Evolutionary conservation across 139 green algal species (phyloP).

Genomic region (Helicosporidium sp.): DNA sequence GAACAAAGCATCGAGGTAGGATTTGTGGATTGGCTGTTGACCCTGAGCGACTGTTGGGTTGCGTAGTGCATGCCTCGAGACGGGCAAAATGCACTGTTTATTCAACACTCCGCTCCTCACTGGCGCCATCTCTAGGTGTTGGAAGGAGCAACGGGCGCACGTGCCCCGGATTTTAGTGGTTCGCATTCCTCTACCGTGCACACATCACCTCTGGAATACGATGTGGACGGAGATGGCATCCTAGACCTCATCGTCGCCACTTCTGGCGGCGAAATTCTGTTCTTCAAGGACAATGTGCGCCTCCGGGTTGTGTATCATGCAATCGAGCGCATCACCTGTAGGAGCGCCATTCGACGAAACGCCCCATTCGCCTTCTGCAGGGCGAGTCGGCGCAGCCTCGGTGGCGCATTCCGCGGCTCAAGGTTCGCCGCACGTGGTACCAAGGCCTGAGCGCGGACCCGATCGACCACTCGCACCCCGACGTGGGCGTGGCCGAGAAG

Average conservation of each 20-base stretch:
- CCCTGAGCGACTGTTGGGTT: too few species aligned
- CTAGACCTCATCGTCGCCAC: conserved; percentile 69
- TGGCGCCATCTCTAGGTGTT: conserved; percentile 27
- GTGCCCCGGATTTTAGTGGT: conserved; percentile 22
- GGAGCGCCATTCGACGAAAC: too few species aligned
- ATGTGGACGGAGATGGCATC: conserved; percentile 72
- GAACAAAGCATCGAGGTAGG: conserved; percentile 74
- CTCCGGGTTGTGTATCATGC: too few species aligned
- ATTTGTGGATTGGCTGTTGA: neutral
- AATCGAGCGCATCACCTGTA: too few species aligned
- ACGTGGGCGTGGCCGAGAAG: conserved; percentile 31
- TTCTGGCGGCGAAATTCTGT: conserved; percentile 80
- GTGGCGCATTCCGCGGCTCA: conserved; percentile 46
- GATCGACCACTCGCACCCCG: conserved; percentile 65
- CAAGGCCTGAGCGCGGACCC: conserved; percentile 61
- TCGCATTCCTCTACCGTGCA: conserved; percentile 60
- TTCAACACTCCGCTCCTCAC: neutral
- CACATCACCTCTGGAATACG: conserved; percentile 70
- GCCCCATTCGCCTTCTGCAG: too few species aligned
- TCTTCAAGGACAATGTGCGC: conserved; percentile 63
- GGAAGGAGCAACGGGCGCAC: conserved; percentile 57
- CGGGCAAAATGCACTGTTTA: too few species aligned
- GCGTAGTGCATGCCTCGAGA: too few species aligned
- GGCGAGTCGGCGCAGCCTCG: conserved; percentile 27
- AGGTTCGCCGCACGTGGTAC: conserved; percentile 66